These are phyloP conservation scores for Pseudonitzschia pungens DNA, from an alignment of 108 stramenopile species.

Conservation along the genomic window DNA sequence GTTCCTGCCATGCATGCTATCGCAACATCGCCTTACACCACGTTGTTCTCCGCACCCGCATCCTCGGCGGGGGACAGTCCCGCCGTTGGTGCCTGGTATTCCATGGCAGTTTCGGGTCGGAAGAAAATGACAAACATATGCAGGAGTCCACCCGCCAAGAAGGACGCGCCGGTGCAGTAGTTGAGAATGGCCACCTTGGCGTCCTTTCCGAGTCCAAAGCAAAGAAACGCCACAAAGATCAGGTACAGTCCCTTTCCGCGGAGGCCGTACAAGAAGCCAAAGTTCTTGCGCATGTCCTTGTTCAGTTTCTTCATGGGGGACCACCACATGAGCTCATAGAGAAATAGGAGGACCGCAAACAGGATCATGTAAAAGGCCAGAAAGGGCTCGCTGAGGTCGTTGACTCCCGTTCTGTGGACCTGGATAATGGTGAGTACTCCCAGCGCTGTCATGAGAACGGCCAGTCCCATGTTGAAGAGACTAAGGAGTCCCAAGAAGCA, in stretches of 20 bases:
- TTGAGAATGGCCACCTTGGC: conserved; percentile 45
- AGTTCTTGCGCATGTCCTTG: conserved; percentile 75
- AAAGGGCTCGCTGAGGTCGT: conserved; percentile 64
- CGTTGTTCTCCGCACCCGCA: neutral
- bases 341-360: conserved; percentile 69
- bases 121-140: conserved; percentile 58
- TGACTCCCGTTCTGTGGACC: conserved; percentile 16
- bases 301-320: conserved; percentile 56
- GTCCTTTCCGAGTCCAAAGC: conserved; percentile 65
- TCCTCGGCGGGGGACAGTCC: too few species aligned
- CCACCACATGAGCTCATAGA: conserved; percentile 90
- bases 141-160: conserved; percentile 55
- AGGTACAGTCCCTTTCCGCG: conserved; percentile 77
- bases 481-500: conserved; percentile 41
- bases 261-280: conserved; percentile 88
- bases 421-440: conserved; percentile 75
- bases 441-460: conserved; percentile 74
- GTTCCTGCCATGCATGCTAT: too few species aligned
- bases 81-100: conserved; percentile 65
- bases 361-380: conserved; percentile 84
- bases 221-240: conserved; percentile 88
- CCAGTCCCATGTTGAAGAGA: conserved; percentile 62
- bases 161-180: conserved; percentile 58
- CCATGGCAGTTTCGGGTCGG: conserved; percentile 52
- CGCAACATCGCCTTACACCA: too few species aligned